Evolutionary conservation across 345 rosid species (phyloP).

Genomic region (Noccaea caerulescens): DNA sequence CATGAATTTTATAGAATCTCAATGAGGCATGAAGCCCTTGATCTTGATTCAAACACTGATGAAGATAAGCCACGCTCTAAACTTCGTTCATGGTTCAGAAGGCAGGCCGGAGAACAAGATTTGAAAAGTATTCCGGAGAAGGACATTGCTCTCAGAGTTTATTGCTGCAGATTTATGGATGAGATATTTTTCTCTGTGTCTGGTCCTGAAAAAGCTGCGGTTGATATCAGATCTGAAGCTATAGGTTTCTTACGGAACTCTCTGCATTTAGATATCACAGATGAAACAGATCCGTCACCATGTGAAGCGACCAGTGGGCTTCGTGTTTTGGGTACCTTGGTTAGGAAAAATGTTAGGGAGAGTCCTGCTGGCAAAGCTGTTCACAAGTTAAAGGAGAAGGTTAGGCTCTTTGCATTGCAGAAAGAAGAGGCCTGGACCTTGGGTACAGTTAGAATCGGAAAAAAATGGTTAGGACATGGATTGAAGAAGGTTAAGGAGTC

Average conservation of each 20-base stretch:
- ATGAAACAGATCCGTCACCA: constrained; percentile 51
- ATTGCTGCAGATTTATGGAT: constrained; percentile 83
- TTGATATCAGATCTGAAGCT: constrained; percentile 59
- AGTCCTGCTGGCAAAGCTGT: constrained; percentile 68
- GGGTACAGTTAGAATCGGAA: constrained; percentile 79
- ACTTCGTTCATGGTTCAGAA: constrained; percentile 81
- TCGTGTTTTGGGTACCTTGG: constrained; percentile 69
- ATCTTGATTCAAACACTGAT: constrained; percentile 38
- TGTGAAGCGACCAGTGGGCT: constrained; percentile 56
- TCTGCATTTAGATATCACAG: constrained; percentile 57
- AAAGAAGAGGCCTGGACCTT: constrained; percentile 83
- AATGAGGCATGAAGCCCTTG: constrained; percentile 79
- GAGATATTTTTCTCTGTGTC: constrained; percentile 76
- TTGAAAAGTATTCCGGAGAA: constrained; percentile 27
- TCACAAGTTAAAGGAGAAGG: constrained; percentile 90
- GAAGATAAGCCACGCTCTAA: constrained; percentile 54
- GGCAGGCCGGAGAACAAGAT: constrained; percentile 65
- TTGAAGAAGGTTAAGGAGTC: constrained; percentile 90
- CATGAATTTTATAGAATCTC: constrained; percentile 71
- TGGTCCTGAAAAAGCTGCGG: constrained; percentile 67
- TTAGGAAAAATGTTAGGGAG: constrained; percentile 61
- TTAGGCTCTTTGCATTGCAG: constrained; percentile 63
- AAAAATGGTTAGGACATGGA: constrained; percentile 92
- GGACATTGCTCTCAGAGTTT: constrained; percentile 51
- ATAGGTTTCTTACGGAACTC: constrained; percentile 52